phyloP scores from a whole-genome alignment of 2,329 filamentous ascomycete genomes.

The Ilyonectria mors-panacis region DNA sequence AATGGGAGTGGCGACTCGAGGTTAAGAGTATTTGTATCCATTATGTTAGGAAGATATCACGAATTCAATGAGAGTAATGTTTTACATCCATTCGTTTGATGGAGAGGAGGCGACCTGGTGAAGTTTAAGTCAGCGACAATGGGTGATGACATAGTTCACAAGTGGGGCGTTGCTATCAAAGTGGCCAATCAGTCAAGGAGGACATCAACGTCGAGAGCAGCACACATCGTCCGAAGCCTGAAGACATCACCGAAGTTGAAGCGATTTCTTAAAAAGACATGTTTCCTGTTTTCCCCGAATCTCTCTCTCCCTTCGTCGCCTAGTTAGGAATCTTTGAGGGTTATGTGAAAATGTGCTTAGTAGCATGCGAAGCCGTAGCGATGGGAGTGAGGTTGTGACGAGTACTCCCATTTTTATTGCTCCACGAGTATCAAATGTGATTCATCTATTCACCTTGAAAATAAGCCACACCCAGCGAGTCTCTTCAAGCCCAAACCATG shows the following conservation, averaged over 20 bases:
- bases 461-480: too few species aligned
- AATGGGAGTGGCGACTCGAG: background rate
- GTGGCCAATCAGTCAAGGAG: conserved; percentile 45
- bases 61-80: background rate
- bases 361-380: too few species aligned
- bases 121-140: background rate
- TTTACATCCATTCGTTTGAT: background rate
- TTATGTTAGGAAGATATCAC: background rate
- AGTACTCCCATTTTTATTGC: too few species aligned
- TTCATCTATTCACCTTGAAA: too few species aligned
- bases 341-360: too few species aligned
- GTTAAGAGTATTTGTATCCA: background rate
- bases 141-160: conserved; percentile 9
- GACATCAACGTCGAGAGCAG: background rate
- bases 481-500: too few species aligned
- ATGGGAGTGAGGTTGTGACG: too few species aligned
- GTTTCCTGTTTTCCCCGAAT: background rate
- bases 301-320: too few species aligned
- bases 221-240: background rate
- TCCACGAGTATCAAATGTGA: too few species aligned
- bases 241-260: background rate
- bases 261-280: background rate
- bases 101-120: background rate
- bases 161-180: conserved; percentile 50
- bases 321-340: too few species aligned